Base-by-base conservation (phyloP, 2,329 filamentous ascomycete genomes). In the Fusarium xyrophilum region DNA sequence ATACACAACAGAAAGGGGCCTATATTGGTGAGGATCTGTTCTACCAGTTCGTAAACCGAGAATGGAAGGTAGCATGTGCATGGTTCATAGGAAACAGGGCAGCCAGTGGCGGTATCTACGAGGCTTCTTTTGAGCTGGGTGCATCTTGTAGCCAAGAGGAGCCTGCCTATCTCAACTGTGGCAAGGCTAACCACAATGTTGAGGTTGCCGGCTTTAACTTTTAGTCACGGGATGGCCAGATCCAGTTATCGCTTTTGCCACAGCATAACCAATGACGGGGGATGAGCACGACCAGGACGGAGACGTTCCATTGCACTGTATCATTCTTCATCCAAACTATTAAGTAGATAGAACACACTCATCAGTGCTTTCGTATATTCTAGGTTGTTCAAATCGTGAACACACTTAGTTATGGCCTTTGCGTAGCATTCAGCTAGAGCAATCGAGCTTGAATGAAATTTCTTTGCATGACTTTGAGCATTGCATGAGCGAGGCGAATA, bases 331-430 rank as follows among this genome's bases (percentile, higher is more conserved):
- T 14, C 40, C 40, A 43, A 27, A 14, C 17, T 43, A 43, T 43
- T 3, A 3, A 14, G 0, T n/a, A 43, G 23, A 10, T 43, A 43
- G 23, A 14, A 27, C 17, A 27, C 23, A 43, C 5, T 43, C 17
- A 2, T 4, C 27, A 7, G 7, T 12, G n/a, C 7, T 43, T 43
- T 43, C 14, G 14, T 27, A 43, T 6, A 27, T 3, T 39, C 0
- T 6, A 21, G 2, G 10, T 19, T 14, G 0, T 21, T 21, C 0
- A 13, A 13, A 8, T 3, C n/a, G 2, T 21, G 13, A 10, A 6
- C 8, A 6, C 1, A 33, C 4, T 33, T 32, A 1, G 28, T 14
- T 30, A 3, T 13, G 12, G 12, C 28, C 12, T 14, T 30, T 7
- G 14, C 14, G 13, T 6, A 32, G 2, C 30, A 7, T 32, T 32